Conservation (phyloP, 495 filamentous ascomycete species). For the Chaetomidium leptoderma region DNA sequence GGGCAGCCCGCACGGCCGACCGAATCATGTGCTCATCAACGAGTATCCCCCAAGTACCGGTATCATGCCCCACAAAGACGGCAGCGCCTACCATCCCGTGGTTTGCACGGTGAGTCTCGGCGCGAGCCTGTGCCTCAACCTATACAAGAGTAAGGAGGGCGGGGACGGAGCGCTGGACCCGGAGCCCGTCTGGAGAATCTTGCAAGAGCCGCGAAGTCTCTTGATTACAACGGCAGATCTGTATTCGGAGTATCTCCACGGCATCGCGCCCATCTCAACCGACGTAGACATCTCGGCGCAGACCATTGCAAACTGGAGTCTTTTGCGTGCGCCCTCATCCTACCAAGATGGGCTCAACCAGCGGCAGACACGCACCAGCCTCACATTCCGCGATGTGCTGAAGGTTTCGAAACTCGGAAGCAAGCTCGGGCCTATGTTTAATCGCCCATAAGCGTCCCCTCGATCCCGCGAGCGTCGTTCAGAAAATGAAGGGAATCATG, state of each 20-base stretch:
- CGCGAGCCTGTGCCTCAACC: constrained; percentile 68
- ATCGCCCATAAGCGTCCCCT: constrained; percentile 28
- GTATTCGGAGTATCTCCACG: constrained; percentile 72
- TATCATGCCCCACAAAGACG: constrained; percentile 97
- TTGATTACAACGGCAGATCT: constrained; percentile 65
- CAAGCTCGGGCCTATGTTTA: constrained; percentile 57
- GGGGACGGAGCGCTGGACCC: constrained; percentile 45
- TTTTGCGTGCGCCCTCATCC: constrained; percentile 58
- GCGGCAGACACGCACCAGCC: constrained; percentile 68
- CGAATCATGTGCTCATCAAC: constrained; percentile 93
- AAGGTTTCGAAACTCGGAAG: constrained; percentile 75
- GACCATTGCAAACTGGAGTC: constrained; percentile 77
- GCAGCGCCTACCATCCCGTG: constrained; percentile 75
- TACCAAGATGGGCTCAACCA: constrained; percentile 56
- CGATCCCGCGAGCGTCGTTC: constrained; percentile 12
- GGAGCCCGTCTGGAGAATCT: constrained; percentile 58
- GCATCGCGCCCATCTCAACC: constrained; percentile 58
- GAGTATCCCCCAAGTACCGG: constrained; percentile 85
- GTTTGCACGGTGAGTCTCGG: constrained; percentile 89
- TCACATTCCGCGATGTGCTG: constrained; percentile 91
- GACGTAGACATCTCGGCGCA: constrained; percentile 58
- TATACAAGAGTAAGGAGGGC: constrained; percentile 62
- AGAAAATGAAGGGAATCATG: constrained; percentile 80
- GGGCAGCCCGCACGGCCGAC: constrained; percentile 63
- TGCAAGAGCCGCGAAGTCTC: constrained; percentile 84